phyloP scores from a whole-genome alignment of 2,329 filamentous ascomycete genomes.

The Cordyceps sp. region DNA sequence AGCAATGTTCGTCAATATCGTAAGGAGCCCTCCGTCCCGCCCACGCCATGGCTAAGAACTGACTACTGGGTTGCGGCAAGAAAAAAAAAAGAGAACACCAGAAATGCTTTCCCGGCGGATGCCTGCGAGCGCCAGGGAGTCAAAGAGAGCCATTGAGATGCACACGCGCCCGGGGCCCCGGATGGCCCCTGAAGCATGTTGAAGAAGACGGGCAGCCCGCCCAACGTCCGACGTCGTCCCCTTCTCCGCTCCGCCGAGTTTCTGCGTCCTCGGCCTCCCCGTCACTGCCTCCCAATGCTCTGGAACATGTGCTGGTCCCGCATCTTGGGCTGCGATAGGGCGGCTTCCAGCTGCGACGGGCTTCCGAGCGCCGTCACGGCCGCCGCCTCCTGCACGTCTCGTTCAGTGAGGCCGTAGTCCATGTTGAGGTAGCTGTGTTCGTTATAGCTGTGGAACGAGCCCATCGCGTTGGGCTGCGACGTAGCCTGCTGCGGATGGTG shows the following conservation, averaged over 20 bases:
- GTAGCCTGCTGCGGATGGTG: constrained; percentile 5
- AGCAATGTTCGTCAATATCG: not conserved
- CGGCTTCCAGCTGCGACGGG: constrained; percentile 7
- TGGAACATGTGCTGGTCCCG: constrained; percentile 8
- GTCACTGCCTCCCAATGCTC: constrained; percentile 6
- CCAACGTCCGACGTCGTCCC: no score
- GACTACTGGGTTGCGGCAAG: no score
- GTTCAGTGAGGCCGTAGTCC: constrained; percentile 8
- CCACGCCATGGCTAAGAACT: not conserved
- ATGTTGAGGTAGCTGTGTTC: constrained; percentile 10
- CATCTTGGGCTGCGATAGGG: constrained; percentile 8
- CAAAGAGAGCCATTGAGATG: no score
- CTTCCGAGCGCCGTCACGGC: constrained; percentile 6
- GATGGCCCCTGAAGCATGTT: no score
- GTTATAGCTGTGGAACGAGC: constrained; percentile 6
- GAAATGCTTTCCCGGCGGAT: no score
- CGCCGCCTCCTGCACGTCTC: constrained; percentile 6
- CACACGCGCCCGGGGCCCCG: no score
- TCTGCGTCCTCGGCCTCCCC: no score
- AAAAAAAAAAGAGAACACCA: not conserved
- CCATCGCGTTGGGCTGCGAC: constrained; percentile 4
- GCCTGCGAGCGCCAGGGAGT: no score
- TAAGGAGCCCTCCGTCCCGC: not conserved
- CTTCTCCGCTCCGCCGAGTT: no score
- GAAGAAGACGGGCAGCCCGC: no score